Evolutionary conservation across 495 filamentous ascomycete genomes (phyloP).

Genomic region (Trichocladium antarcticum): DNA sequence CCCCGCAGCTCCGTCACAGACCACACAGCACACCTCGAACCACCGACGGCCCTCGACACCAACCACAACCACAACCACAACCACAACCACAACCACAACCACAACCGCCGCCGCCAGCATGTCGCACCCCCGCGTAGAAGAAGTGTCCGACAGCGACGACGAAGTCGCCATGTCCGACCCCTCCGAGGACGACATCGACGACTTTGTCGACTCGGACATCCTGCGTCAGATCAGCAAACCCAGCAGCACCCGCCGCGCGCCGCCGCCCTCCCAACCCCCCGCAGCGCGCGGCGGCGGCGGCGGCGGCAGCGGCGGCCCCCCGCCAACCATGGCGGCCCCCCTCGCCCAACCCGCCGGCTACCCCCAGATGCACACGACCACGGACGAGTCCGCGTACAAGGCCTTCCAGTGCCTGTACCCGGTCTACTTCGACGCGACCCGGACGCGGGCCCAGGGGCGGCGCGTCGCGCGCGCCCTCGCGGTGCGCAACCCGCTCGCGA

Average conservation of each 20-base stretch:
- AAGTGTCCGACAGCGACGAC: conserved; percentile 69
- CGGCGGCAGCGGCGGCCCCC: too few relatives aligned
- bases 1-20: too few relatives aligned
- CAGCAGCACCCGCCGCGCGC: not conserved
- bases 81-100: not conserved
- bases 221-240: conserved; percentile 19
- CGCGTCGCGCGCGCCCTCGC: conserved; percentile 61
- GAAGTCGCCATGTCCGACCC: conserved; percentile 57
- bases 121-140: conserved; percentile 82
- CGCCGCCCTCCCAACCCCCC: too few relatives aligned
- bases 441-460: conserved; percentile 65
- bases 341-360: conserved; percentile 16
- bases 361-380: conserved; percentile 30
- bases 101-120: conserved; percentile 38
- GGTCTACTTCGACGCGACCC: conserved; percentile 75
- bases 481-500: conserved; percentile 74
- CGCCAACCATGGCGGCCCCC: not conserved
- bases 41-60: not conserved
- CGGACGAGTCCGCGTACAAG: conserved; percentile 52
- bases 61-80: too few relatives aligned
- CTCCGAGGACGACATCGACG: conserved; percentile 53
- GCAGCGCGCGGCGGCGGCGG: too few relatives aligned
- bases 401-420: conserved; percentile 86
- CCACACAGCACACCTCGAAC: not conserved
- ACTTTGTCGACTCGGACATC: conserved; percentile 43